A percentile compares a stretch with the other conserved stretches of the same genome.
Conservation (phyloP, 495 filamentous ascomycete genomes). For the Lepraria neglecta region DNA sequence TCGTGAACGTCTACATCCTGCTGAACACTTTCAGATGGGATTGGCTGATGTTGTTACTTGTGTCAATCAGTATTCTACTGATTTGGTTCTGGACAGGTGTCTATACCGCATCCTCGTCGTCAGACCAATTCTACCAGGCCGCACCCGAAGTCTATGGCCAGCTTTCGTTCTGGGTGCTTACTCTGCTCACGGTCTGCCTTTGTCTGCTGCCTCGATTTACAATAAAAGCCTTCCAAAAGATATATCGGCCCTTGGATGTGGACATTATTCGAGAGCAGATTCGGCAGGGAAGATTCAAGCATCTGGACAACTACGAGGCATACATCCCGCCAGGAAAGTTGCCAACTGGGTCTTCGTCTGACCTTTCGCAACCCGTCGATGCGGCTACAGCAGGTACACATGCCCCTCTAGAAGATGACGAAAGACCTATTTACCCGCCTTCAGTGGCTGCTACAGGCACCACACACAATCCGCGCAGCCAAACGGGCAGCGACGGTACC, state of each 20-base stretch:
- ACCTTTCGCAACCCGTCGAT: slow-evolving; percentile 57
- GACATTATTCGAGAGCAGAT: slow-evolving; percentile 96
- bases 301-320: slow-evolving; percentile 51
- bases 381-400: slow-evolving; percentile 44
- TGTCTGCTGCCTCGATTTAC: slow-evolving; percentile 81
- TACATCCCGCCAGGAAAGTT: slow-evolving; percentile 36
- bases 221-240: slow-evolving; percentile 82
- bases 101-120: slow-evolving; percentile 64
- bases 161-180: slow-evolving; percentile 77
- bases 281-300: slow-evolving; percentile 68
- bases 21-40: slow-evolving; percentile 98
- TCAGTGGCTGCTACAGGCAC: slow-evolving; percentile 69
- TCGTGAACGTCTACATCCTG: slow-evolving; percentile 88
- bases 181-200: slow-evolving; percentile 66
- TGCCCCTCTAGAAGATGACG: slow-evolving; percentile 57
- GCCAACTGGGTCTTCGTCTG: slow-evolving; percentile 52
- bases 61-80: slow-evolving; percentile 71
- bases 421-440: slow-evolving; percentile 84
- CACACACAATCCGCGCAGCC: slow-evolving; percentile 75
- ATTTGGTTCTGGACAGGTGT: slow-evolving; percentile 97
- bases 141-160: slow-evolving; percentile 73
- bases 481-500: slow-evolving; percentile 89
- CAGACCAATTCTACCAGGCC: slow-evolving; percentile 67
- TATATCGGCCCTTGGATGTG: slow-evolving; percentile 84
- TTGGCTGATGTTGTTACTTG: slow-evolving; percentile 82